Conservation (phyloP, 306 rosid genomes). For the Trichosanthes truncata region DNA sequence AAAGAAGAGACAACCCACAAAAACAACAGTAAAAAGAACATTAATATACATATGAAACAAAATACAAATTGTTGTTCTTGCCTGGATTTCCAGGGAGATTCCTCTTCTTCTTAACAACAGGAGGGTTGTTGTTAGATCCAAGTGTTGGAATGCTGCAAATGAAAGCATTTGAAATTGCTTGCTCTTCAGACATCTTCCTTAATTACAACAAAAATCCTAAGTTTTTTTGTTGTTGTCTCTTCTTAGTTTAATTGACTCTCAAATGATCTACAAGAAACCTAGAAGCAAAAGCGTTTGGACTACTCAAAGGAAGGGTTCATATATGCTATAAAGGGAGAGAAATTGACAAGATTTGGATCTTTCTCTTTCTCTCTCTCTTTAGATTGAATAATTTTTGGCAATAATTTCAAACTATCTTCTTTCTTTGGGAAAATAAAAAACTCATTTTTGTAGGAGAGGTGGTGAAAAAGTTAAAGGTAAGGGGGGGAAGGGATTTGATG, state of each 20-base stretch:
- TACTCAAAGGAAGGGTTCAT: conserved; percentile 3
- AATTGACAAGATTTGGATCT: conserved; percentile 8
- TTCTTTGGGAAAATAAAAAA: conserved; percentile 49
- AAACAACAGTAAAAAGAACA: background rate
- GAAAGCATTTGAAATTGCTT: conserved; percentile 30
- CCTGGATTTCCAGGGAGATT: conserved; percentile 95
- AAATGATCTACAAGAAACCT: conserved; percentile 20
- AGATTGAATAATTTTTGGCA: background rate
- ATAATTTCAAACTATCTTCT: conserved; percentile 32
- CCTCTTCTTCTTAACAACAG: conserved; percentile 50
- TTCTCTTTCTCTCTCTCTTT: conserved; percentile 25
- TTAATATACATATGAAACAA: background rate
- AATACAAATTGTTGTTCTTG: conserved; percentile 21
- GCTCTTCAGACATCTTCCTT: conserved; percentile 39
- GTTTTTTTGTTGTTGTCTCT: background rate
- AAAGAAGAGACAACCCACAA: background rate
- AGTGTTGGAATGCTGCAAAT: conserved; percentile 30
- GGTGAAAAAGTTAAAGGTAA: conserved; percentile 65
- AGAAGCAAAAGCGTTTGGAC: conserved; percentile 15
- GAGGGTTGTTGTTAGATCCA: conserved; percentile 32
- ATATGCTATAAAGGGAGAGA: background rate
- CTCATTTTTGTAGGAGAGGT: conserved; percentile 39
- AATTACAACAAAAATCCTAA: conserved; percentile 11
- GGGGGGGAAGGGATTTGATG: conserved; percentile 11
- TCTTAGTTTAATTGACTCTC: conserved; percentile 2